Evolutionary conservation across 495 filamentous ascomycete species (phyloP), one percentile per base, ranked within the genome.

Genomic region (Parathielavia hyrcaniae): DNA sequence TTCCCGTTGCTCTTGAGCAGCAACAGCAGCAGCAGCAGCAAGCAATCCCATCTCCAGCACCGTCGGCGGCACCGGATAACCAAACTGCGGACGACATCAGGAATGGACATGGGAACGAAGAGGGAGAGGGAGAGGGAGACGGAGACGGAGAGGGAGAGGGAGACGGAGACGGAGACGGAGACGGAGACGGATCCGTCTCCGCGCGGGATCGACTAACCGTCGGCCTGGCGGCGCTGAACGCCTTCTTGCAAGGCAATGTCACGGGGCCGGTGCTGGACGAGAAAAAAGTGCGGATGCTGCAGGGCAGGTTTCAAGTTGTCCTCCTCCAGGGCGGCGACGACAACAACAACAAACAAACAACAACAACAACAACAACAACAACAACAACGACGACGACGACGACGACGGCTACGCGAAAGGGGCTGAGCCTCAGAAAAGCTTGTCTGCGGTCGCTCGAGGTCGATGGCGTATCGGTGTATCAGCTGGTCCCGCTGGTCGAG

Each of bases 241-340:
- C 83, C n/a, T 97, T 97, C 69, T 69, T 97, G 20, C 93, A 97
- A 62, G 84, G 85, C 1, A 97, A 90, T 69, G 87, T 97, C 51
- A 97, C 93, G 14, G 93, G 93, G 0, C 95, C 91, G 0, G 73
- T 90, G n/a, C 71, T 92, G 19, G 83, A 84, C 8, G 59, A 64
- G 20, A 50, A 13, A 0, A 16, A 4, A 1, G 20, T 69, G 10
- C 47, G 69, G 0, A 30, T 58, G 0, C 45, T 68, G 9, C 68
- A 77, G 40, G 41, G 49, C 4, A 34, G 36, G 23, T 53, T 65
- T 6, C n/a, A n/a, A n/a, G n/a, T n/a, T n/a, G n/a, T n/a, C n/a
- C 73, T 1, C 10, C 10, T 4, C 23, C 20, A 10, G 1, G 22
- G 16, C n/a, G n/a, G n/a, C n/a, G n/a, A n/a, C n/a, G n/a, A n/a